Evolutionary conservation across 1,284 basidiomycete genomes (phyloP), one percentile per base, ranked within the genome.

Genomic region (Ganoderma lucidum): DNA sequence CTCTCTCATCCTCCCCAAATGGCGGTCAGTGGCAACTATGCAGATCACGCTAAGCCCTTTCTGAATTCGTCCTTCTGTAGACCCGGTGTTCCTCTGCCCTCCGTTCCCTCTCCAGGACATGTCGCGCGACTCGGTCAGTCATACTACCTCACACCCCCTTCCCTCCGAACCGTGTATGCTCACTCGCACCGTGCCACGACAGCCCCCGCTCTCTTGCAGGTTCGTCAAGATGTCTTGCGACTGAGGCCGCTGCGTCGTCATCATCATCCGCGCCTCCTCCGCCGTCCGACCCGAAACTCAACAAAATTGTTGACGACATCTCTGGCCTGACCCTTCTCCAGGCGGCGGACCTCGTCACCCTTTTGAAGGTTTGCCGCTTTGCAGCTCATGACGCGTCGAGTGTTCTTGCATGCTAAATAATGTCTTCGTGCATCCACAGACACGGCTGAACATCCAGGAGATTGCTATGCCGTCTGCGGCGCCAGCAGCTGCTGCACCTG

Each of bases 371-470:
- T 81, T 79, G 82, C 30, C 28, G n/a, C 45, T 23, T 23, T 23
- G 10, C 15, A 17, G 5, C 23, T 2, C 4, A 28, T 59, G 19
- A 15, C 14, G 3, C 37, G 6, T n/a, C 39, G 15, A 48, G 23
- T 61, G 35, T 14, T 41, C 14, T 30, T 23, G 17, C 14, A 45
- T 63, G 4, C n/a, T 51, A 5, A 37, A 6, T 37, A 35, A 14
- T 58, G 30, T 64, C 42, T 23, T 19, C 37, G 71, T 44, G 41
- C 32, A 8, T 55, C 41, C 44, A 12, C 71, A 98, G 96, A 88
- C 94, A 68, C 92, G 95, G 72, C 83, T 99, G 70, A 99, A 99
- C 82, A 99, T 99, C 75, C 95, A 97, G 81, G 98, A 99, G 84
- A 95, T 99, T 78, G 96, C 96, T 39, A 92, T 98, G 89, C 96